Conservation (phyloP, 2,329 filamentous ascomycete genomes). For the Rhinocladiella similis region DNA sequence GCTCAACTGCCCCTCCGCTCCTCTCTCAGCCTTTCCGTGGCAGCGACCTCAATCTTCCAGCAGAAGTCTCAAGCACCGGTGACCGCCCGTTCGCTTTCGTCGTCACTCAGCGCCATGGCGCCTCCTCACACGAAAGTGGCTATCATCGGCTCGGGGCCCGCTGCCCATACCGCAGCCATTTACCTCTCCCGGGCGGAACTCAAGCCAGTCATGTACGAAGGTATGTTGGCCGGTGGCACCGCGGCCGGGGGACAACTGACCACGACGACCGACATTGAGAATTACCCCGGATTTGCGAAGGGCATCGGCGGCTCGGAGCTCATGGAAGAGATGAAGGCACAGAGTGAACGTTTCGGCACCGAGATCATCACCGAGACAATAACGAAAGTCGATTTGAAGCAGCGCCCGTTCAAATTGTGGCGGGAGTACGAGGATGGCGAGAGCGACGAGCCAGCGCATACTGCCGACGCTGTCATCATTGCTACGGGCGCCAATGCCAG, state of each 20-base stretch:
- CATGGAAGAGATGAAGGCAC: slow-evolving; percentile 94
- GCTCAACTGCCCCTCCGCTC: slow-evolving; percentile 65
- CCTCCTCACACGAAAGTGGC: slow-evolving; percentile 29
- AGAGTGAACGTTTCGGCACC: slow-evolving; percentile 90
- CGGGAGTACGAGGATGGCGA: slow-evolving; percentile 78
- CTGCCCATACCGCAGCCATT: slow-evolving; percentile 94
- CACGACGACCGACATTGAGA: slow-evolving; percentile 97
- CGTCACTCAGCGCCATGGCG: slow-evolving; percentile 74
- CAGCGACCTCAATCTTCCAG: slow-evolving; percentile 65
- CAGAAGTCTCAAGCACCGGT: slow-evolving; percentile 52
- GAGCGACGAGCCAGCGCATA: slow-evolving; percentile 71
- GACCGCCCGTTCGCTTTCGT: slow-evolving; percentile 33
- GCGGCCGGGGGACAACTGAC: slow-evolving; percentile 95
- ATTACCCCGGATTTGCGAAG: slow-evolving; percentile 92
- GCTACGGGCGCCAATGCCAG: slow-evolving; percentile 93
- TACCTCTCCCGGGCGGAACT: slow-evolving; percentile 94
- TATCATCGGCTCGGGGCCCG: slow-evolving; percentile 88
- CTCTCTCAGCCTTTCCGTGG: slow-evolving; percentile 69
- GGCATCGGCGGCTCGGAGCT: slow-evolving; percentile 83
- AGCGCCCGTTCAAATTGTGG: slow-evolving; percentile 88
- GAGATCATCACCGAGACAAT: slow-evolving; percentile 92
- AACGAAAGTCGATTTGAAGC: slow-evolving; percentile 78
- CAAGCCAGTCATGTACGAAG: slow-evolving; percentile 94
- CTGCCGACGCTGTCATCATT: slow-evolving; percentile 88
- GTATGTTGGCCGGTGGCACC: slow-evolving; percentile 95